phyloP scores from a whole-genome alignment of 2,329 filamentous ascomycete species.

The Colletotrichum zoysiae region DNA sequence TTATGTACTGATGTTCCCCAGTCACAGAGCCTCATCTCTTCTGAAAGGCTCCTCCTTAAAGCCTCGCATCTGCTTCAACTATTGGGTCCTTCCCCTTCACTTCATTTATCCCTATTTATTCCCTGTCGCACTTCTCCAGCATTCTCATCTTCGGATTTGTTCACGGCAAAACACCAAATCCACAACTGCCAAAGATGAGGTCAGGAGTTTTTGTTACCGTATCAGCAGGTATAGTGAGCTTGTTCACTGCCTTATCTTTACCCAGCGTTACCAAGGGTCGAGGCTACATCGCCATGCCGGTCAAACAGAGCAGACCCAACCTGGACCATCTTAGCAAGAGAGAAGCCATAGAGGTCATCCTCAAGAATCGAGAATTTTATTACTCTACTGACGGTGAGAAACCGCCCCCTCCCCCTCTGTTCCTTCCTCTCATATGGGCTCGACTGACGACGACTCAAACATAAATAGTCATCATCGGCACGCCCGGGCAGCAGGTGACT shows the following conservation, averaged over 20 bases:
- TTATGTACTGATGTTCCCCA: slow-evolving; percentile 18
- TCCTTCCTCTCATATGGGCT: background rate
- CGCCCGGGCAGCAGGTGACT: slow-evolving; percentile 57
- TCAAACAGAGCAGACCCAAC: slow-evolving; percentile 44
- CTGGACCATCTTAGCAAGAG: slow-evolving; percentile 22
- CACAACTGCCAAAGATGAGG: slow-evolving; percentile 27
- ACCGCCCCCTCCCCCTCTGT: background rate
- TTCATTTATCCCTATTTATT: slow-evolving; percentile 11
- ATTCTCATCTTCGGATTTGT: slow-evolving; percentile 8
- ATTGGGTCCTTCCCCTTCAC: slow-evolving; percentile 10
- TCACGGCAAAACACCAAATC: slow-evolving; percentile 1
- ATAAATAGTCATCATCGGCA: slow-evolving; percentile 58
- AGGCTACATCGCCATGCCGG: slow-evolving; percentile 54
- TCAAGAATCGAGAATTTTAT: slow-evolving; percentile 55
- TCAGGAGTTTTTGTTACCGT: slow-evolving; percentile 14
- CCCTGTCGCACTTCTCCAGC: background rate
- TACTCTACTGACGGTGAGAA: slow-evolving; percentile 55
- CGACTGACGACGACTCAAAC: background rate
- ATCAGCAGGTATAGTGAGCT: slow-evolving; percentile 29
- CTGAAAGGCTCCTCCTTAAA: slow-evolving; percentile 13
- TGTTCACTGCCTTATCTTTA: slow-evolving; percentile 42
- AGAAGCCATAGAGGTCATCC: slow-evolving; percentile 47
- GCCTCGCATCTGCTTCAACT: slow-evolving; percentile 22
- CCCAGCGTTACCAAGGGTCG: slow-evolving; percentile 50
- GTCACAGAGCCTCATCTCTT: slow-evolving; percentile 15